phyloP scores from a whole-genome alignment of 2,329 filamentous ascomycete species.

The Epichloe glyceriae region DNA sequence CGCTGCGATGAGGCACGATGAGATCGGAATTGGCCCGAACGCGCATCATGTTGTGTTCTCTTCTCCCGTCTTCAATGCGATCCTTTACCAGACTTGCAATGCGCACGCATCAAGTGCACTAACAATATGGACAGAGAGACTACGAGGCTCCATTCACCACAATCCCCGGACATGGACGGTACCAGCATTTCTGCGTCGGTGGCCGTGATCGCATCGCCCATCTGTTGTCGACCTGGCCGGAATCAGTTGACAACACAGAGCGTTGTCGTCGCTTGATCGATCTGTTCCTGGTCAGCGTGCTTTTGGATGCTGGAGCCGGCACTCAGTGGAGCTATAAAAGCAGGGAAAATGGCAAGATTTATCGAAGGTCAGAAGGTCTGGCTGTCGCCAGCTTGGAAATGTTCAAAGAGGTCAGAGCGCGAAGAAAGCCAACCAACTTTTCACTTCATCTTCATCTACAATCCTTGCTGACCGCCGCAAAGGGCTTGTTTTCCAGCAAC shows the following conservation, averaged over 20 bases:
- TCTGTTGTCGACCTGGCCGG: conserved; percentile 56
- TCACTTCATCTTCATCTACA: no score
- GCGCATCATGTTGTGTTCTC: not conserved
- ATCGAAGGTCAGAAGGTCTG: conserved; percentile 76
- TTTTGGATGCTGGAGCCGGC: conserved; percentile 80
- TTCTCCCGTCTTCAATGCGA: not conserved
- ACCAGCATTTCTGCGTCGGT: conserved; percentile 76
- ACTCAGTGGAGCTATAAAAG: conserved; percentile 89
- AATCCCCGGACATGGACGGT: conserved; percentile 78
- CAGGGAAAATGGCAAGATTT: conserved; percentile 70
- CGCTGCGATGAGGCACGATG: not conserved
- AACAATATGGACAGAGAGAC: conserved; percentile 28
- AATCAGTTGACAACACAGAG: conserved; percentile 56
- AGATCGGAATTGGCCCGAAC: not conserved
- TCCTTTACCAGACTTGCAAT: not conserved
- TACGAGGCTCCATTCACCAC: conserved; percentile 40
- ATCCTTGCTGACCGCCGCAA: not conserved
- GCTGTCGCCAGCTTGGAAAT: conserved; percentile 70
- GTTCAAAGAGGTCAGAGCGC: conserved; percentile 59
- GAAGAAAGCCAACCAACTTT: not conserved
- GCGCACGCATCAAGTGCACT: not conserved
- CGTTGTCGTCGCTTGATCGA: conserved; percentile 64
- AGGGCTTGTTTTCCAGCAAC: conserved; percentile 78
- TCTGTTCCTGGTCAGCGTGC: conserved; percentile 65
- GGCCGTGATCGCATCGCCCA: conserved; percentile 61